Percentiles rank a stretch among this genome's conserved stretches.
Evolutionary conservation across 2,329 filamentous ascomycete genomes (phyloP).

Genomic region (Verticillium longisporum): DNA sequence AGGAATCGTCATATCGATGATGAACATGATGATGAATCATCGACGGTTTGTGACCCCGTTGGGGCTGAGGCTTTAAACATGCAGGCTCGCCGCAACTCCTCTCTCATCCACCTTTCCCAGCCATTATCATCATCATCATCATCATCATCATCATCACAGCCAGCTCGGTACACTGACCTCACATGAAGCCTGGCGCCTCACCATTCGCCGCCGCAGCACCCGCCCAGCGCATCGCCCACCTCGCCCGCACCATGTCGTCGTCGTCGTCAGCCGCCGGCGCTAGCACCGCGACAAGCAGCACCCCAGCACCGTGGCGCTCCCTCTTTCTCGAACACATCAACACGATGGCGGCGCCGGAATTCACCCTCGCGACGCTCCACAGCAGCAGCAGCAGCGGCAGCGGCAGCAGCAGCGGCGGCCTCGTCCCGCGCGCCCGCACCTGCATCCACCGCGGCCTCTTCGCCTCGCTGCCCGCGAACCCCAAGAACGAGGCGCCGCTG

Average conservation of each 20-base stretch:
- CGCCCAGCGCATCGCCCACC: conserved; percentile 9
- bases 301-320: conserved; percentile 45
- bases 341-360: conserved; percentile 39
- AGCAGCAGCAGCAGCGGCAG: conserved; percentile 12
- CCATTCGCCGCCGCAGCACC: conserved; percentile 13
- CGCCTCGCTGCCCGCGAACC: conserved; percentile 63
- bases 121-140: no score
- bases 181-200: not conserved
- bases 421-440: conserved; percentile 58
- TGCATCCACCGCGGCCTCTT: conserved; percentile 86
- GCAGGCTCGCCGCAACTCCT: not conserved
- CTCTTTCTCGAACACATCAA: conserved; percentile 44
- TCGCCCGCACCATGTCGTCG: conserved; percentile 17
- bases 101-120: not conserved
- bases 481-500: conserved; percentile 62
- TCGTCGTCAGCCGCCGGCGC: not conserved
- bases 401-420: conserved; percentile 18
- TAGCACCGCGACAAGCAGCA: conserved; percentile 14
- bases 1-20: not conserved
- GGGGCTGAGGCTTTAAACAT: not conserved
- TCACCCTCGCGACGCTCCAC: conserved; percentile 45
- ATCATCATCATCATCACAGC: not conserved
- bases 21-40: not conserved
- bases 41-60: not conserved
- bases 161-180: not conserved